A percentile compares a stretch with the other conserved stretches of the same genome.
These are phyloP conservation scores for Cladorrhinum samala DNA, from an alignment of 495 filamentous ascomycete species.

Conservation along the genomic window DNA sequence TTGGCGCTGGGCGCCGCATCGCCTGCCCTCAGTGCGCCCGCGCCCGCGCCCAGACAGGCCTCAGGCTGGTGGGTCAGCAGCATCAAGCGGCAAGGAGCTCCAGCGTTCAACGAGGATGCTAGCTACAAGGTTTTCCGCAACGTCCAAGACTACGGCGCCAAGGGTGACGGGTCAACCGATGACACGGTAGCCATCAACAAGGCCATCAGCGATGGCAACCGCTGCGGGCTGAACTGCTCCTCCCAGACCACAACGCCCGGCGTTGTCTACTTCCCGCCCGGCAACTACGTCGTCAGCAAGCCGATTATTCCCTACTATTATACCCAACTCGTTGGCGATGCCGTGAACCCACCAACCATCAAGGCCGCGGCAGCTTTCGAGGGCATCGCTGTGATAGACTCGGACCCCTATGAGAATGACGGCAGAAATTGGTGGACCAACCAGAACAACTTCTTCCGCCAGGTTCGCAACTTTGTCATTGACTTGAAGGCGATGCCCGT, in stretches of 20 bases:
- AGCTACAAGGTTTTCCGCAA: constrained; percentile 78
- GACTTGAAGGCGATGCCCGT: constrained; percentile 69
- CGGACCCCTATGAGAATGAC: constrained; percentile 68
- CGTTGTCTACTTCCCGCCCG: constrained; percentile 74
- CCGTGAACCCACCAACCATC: constrained; percentile 60
- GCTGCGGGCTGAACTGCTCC: constrained; percentile 73
- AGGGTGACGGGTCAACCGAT: constrained; percentile 72
- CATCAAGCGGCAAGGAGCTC: constrained; percentile 63
- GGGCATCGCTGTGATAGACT: constrained; percentile 86
- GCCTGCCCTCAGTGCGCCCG: constrained; percentile 26
- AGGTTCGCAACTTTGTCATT: constrained; percentile 89
- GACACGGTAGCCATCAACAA: constrained; percentile 86
- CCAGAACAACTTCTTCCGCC: constrained; percentile 98
- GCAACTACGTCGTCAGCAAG: constrained; percentile 64
- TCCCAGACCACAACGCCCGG: constrained; percentile 73
- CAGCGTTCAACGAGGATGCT: constrained; percentile 52
- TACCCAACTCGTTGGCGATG: constrained; percentile 76
- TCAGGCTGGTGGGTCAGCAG: constrained; percentile 66
- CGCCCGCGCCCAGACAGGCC: constrained; percentile 22
- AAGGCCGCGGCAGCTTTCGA: constrained; percentile 66
- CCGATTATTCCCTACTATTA: constrained; percentile 72
- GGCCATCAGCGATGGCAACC: constrained; percentile 68
- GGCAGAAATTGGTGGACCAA: constrained; percentile 68
- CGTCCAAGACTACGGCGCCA: constrained; percentile 61
- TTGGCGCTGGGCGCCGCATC: constrained; percentile 33